Base-by-base conservation (phyloP, 202 grass and related monocot genomes). In the Schoenoplectus tabernaemontani region DNA sequence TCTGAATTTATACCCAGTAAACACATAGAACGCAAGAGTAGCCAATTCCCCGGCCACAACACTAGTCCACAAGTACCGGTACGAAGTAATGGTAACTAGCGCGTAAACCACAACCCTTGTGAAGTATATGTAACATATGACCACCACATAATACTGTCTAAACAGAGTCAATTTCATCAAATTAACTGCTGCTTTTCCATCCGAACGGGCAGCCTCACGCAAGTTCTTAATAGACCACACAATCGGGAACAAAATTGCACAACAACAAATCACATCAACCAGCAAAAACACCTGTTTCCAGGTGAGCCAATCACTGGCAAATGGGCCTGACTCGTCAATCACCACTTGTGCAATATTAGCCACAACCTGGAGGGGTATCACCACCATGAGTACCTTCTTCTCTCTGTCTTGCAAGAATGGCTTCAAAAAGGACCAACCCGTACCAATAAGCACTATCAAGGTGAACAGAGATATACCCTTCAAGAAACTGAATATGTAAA, bases 101-200 rank as follows among this genome's bases (percentile, higher is more conserved):
- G 93, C 91, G n/a, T 93, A 97, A 68, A 91, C 93, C 43, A 93
- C 89, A 4, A 97, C 91, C 4, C 93, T 84, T 0, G 93, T 97
- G 87, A 97, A 97, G 90, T 93, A 97, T 69, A 97, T 97, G 93
- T 93, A 97, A 83, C 93, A 97, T 59, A 97, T 97, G 69, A 93
- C 91, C 11, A 97, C 89, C 57, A 97, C 91, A 20, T 97, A 97
- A 63, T 97, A 97, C 82, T 97, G 93, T 50, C 93, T 91, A 87
- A 97, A 97, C 16, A 97, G 87, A 9, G 93, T 97, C 19, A 97
- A 86, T 84, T 97, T 97, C 89, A 97, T 93, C 56, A 97, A 89
- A 84, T 97, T 97, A 39, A 97, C 93, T 0, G 93, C 91, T 0
- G 93, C 93, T 85, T 97, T 97, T 46, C 93, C 91, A 11, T 97